Evolutionary conservation across 2,329 filamentous ascomycete genomes (phyloP), one percentile per base, ranked within the genome.

Genomic region (Thielaviopsis cerberus): DNA sequence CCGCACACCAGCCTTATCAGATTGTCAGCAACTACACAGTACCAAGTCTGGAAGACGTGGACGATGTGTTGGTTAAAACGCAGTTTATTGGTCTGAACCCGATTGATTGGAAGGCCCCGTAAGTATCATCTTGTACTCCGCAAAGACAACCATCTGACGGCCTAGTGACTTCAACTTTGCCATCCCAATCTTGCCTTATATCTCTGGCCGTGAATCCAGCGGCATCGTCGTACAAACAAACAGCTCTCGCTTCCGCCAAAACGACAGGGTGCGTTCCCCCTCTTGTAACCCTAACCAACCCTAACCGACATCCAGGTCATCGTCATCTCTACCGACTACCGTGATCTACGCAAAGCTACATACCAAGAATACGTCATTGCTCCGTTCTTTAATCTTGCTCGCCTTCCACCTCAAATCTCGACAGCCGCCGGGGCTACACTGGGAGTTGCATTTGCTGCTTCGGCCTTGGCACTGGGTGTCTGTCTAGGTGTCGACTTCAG

Each of bases 41-140:
- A 22, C 56, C 56, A 6, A 4, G 25, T 24, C 48, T 50, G 1
- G 50, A 53, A 50, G 30, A 17, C 23, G 64, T 64, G 5, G 61
- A 64, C 51, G 80, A 87, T 63, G 68, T 86, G 4, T 69, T 87
- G 4, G 76, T 87, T n/a, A 77, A 77, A 65, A 76, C 81, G 1
- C 71, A 76, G 41, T 78, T 78, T 13, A 82, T 87, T 63, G 85
- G 85, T 0, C 69, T 89, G 41, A 89, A 89, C 64, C 86, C 86
- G 0, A 85, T 89, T 58, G 86, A 87, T 66, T 86, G 81, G 81
- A 86, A 86, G 71, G 77, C 80, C 60, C 81, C 83, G 82, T 85
- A 71, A 63, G 79, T 73, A 11, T 41, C 4, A 13, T 55, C 23
- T 7, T 45, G 25, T 20, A 30, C 20, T 25, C 34, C 17, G 17